Percentiles rank a stretch among this genome's conserved stretches.
phyloP scores from a whole-genome alignment of 768 basidiomycete genomes.

The Hypholoma sublateritium region DNA sequence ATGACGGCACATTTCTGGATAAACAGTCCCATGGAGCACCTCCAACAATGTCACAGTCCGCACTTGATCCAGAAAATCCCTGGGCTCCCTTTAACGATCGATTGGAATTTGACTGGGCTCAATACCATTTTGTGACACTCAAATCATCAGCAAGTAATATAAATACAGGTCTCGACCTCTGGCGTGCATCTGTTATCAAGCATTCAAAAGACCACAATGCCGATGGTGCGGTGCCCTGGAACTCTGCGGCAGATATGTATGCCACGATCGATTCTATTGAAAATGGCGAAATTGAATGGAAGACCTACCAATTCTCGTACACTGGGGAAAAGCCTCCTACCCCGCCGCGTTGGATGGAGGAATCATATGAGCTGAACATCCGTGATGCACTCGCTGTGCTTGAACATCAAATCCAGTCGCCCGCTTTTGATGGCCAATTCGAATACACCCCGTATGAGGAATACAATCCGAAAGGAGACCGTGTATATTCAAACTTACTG shows the following conservation, averaged over 20 bases:
- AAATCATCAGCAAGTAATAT: conserved; percentile 23
- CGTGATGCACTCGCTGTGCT: conserved; percentile 14
- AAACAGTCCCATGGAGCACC: neutral
- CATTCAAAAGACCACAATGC: neutral
- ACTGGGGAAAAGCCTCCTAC: conserved; percentile 12
- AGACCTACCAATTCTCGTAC: conserved; percentile 14
- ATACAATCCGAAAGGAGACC: conserved; percentile 13
- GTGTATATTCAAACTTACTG: conserved; percentile 19
- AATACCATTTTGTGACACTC: conserved; percentile 23
- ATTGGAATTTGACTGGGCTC: conserved; percentile 27
- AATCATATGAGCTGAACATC: conserved; percentile 23
- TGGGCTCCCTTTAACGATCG: conserved; percentile 27
- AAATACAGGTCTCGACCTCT: conserved; percentile 21
- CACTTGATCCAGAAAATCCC: conserved; percentile 8
- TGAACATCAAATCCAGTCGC: conserved; percentile 5
- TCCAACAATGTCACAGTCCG: neutral
- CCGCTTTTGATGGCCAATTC: conserved; percentile 13
- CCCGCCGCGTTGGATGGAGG: conserved; percentile 28
- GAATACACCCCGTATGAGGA: conserved; percentile 11
- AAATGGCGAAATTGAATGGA: conserved; percentile 9
- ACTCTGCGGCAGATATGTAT: conserved; percentile 22
- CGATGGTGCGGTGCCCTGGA: conserved; percentile 18
- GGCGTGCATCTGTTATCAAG: conserved; percentile 20
- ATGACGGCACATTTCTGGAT: conserved; percentile 10
- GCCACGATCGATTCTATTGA: conserved; percentile 23